A percentile compares a stretch with the other conserved stretches of the same genome.
These are phyloP conservation scores for Rhynchospora tenuis DNA, from an alignment of 176 grass and related monocot species.

Conservation along the genomic window DNA sequence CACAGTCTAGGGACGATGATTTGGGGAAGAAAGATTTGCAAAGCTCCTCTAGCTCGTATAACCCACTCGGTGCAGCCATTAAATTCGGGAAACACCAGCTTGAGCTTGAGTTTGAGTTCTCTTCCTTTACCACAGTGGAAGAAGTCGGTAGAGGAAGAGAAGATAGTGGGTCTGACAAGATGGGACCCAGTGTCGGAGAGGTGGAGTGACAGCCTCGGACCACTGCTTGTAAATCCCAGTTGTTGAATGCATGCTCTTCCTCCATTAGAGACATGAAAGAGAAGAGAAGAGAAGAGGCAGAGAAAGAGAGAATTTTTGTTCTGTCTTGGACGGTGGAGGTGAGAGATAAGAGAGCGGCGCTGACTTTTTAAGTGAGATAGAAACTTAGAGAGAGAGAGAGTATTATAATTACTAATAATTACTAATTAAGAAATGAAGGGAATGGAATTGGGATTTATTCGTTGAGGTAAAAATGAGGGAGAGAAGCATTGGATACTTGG, in stretches of 20 bases:
- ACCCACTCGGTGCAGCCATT: not conserved
- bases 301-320: not conserved
- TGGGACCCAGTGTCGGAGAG: slow-evolving; percentile 9
- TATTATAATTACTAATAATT: too few species aligned
- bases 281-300: not conserved
- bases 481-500: slow-evolving; percentile 19
- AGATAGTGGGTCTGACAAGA: not conserved
- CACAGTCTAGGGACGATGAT: not conserved
- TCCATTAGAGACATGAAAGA: slow-evolving; percentile 2
- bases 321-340: slow-evolving; percentile 1
- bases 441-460: not conserved
- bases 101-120: not conserved
- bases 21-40: slow-evolving; percentile 31
- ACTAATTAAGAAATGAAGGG: not conserved
- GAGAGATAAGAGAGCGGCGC: slow-evolving; percentile 34
- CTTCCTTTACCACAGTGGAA: not conserved
- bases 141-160: not conserved
- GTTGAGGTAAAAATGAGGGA: not conserved
- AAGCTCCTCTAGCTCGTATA: slow-evolving; percentile 39
- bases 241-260: slow-evolving; percentile 34
- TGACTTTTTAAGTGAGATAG: slow-evolving; percentile 41
- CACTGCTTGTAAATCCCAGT: slow-evolving; percentile 76
- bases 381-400: not conserved
- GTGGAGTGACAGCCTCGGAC: slow-evolving; percentile 31
- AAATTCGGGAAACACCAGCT: slow-evolving; percentile 21